Evolutionary conservation across 2,329 filamentous ascomycete species (phyloP).

Genomic region (Pyrenophora graminea): DNA sequence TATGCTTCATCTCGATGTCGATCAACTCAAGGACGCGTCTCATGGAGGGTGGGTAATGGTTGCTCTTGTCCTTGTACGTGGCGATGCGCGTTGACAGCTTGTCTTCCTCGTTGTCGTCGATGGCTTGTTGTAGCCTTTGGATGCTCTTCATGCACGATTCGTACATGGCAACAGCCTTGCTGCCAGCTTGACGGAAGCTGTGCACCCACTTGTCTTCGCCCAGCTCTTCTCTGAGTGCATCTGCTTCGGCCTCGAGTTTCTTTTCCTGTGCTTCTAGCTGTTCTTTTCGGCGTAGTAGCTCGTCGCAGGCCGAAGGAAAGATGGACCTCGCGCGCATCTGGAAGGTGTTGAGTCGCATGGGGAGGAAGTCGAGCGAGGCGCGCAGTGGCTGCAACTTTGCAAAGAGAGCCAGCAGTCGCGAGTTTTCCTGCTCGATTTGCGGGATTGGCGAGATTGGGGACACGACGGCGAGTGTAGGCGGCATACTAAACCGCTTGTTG

Average conservation of each 20-base stretch:
- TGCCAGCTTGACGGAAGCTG: slow-evolving; percentile 89
- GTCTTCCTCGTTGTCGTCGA: slow-evolving; percentile 75
- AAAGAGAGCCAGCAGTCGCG: slow-evolving; percentile 84
- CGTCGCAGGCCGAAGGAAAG: slow-evolving; percentile 89
- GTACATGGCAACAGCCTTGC: slow-evolving; percentile 94
- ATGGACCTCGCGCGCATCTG: slow-evolving; percentile 73
- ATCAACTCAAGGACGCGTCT: slow-evolving; percentile 90
- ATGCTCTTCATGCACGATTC: slow-evolving; percentile 91
- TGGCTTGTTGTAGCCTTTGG: slow-evolving; percentile 75
- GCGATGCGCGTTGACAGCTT: slow-evolving; percentile 70
- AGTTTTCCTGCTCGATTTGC: slow-evolving; percentile 73
- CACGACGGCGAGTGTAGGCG: slow-evolving; percentile 60
- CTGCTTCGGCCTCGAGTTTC: slow-evolving; percentile 86
- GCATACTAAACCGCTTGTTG: slow-evolving; percentile 71
- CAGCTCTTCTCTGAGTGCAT: slow-evolving; percentile 84
- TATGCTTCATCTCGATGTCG: slow-evolving; percentile 90
- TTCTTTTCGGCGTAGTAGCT: slow-evolving; percentile 75
- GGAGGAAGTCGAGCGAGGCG: slow-evolving; percentile 91
- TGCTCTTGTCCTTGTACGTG: slow-evolving; percentile 92
- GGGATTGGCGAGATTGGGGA: slow-evolving; percentile 64
- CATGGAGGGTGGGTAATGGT: slow-evolving; percentile 91
- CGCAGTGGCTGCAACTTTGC: slow-evolving; percentile 93
- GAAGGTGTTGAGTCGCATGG: slow-evolving; percentile 90
- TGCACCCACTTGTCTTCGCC: slow-evolving; percentile 96
- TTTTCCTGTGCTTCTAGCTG: slow-evolving; percentile 84